Percentiles rank a stretch among this genome's conserved stretches.
phyloP scores from a whole-genome alignment of 2,329 filamentous ascomycete species.

The Fusarium scirpi region DNA sequence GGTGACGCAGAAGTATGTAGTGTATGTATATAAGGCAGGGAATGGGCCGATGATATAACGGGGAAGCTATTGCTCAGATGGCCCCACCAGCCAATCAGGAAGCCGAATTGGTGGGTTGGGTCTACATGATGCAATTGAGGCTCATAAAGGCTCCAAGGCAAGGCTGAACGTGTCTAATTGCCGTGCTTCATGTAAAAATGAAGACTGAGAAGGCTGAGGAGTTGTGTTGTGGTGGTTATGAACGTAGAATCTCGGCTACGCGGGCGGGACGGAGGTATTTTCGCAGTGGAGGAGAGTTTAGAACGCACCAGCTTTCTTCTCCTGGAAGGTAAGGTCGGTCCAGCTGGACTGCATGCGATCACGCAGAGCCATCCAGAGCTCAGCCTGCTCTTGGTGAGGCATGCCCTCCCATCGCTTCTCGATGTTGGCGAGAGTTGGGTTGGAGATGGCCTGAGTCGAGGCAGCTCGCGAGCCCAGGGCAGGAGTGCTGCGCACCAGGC shows the following conservation, averaged over 20 bases:
- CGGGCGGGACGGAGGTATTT: conserved; percentile 52
- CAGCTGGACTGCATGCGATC: conserved; percentile 99
- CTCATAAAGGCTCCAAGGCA: conserved; percentile 30
- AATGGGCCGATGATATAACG: conserved; percentile 27
- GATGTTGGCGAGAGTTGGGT: conserved; percentile 96
- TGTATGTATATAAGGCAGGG: conserved; percentile 27
- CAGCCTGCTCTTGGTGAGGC: conserved; percentile 98
- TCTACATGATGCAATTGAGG: conserved; percentile 47
- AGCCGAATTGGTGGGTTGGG: conserved; percentile 37
- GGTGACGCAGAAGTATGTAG: conserved; percentile 23
- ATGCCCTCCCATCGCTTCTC: conserved; percentile 99
- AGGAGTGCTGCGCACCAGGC: conserved; percentile 59
- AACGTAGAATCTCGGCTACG: conserved; percentile 41
- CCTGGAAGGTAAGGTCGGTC: conserved; percentile 92
- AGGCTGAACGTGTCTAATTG: conserved; percentile 34
- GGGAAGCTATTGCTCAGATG: conserved; percentile 28
- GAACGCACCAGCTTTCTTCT: conserved; percentile 97
- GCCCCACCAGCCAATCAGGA: conserved; percentile 39
- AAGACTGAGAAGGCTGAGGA: conserved; percentile 16
- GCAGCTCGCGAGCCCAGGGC: conserved; percentile 65
- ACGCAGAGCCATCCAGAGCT: conserved; percentile 97
- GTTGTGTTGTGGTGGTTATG: conserved; percentile 27
- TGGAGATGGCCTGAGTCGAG: conserved; percentile 93
- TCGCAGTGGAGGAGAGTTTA: conserved; percentile 52
- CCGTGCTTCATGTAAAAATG: conserved; percentile 33